phyloP scores from a whole-genome alignment of 2,329 filamentous ascomycete genomes.

The Didymellaceae sp. region DNA sequence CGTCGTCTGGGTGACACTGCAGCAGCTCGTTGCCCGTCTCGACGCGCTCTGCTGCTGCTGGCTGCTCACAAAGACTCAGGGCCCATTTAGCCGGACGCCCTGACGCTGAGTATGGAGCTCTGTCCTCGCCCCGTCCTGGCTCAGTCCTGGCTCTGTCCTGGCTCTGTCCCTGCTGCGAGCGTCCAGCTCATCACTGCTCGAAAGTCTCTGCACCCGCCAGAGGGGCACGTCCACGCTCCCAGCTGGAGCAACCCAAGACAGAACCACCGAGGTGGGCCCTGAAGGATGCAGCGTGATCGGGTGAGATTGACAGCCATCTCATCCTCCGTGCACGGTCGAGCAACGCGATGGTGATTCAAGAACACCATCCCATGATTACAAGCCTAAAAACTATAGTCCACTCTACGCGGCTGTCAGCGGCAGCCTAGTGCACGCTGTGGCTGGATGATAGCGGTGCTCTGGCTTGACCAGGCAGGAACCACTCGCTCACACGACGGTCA shows the following conservation, averaged over 20 bases:
- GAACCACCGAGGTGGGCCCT: not conserved
- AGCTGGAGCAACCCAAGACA: conserved; percentile 2
- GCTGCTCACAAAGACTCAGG: too few species aligned
- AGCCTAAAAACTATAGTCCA: not conserved
- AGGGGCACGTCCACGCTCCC: conserved; percentile 2
- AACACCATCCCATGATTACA: not conserved
- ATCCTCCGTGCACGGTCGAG: conserved; percentile 8
- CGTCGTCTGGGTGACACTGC: not conserved
- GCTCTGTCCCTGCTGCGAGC: conserved; percentile 9
- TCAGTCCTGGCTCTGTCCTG: not conserved
- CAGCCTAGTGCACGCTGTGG: conserved; percentile 12
- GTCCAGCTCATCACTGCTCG: conserved; percentile 6
- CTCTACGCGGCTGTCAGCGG: conserved; percentile 9
- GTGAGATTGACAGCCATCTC: conserved; percentile 3
- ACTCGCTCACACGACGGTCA: conserved; percentile 16
- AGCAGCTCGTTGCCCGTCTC: not conserved
- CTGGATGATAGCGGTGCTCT: conserved; percentile 2
- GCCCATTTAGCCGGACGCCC: conserved; percentile 12
- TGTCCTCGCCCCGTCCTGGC: not conserved
- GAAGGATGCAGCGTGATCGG: conserved; percentile 1
- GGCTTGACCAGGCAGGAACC: not conserved
- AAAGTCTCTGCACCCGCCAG: conserved; percentile 12
- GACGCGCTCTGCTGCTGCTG: not conserved
- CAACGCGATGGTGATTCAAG: not conserved
- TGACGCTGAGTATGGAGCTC: conserved; percentile 2